These are phyloP conservation scores for Heliamphora exappendiculata DNA, from an alignment of 148 eudicot genomes.

Conservation along the genomic window DNA sequence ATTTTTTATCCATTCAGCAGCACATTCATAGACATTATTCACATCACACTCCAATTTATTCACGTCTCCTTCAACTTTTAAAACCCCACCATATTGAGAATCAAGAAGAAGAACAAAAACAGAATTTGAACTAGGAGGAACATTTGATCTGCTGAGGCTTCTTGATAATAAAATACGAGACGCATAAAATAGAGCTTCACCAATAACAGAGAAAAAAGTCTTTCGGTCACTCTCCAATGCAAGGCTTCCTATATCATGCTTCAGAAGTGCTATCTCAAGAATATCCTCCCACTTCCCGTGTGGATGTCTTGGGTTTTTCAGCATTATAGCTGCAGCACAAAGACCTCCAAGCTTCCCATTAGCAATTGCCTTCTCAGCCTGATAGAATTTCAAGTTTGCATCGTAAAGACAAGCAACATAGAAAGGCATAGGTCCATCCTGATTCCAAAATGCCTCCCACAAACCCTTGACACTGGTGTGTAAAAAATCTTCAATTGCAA, in stretches of 20 bases:
- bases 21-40: constrained; percentile 69
- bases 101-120: constrained; percentile 73
- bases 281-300: constrained; percentile 95
- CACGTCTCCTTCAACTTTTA: constrained; percentile 85
- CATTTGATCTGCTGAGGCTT: constrained; percentile 65
- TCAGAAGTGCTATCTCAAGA: constrained; percentile 66
- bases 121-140: constrained; percentile 47
- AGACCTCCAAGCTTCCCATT: constrained; percentile 70
- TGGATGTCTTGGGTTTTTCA: constrained; percentile 78
- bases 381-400: constrained; percentile 70
- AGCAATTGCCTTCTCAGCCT: constrained; percentile 77
- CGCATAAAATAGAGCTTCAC: constrained; percentile 78
- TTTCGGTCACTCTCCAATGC: constrained; percentile 37
- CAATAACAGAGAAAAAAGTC: constrained; percentile 47
- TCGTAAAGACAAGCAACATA: constrained; percentile 53
- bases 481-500: constrained; percentile 86
- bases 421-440: constrained; percentile 63
- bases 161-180: constrained; percentile 69
- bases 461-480: constrained; percentile 76
- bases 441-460: constrained; percentile 93
- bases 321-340: constrained; percentile 67
- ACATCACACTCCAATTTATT: constrained; percentile 58
- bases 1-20: constrained; percentile 65
- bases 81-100: constrained; percentile 72
- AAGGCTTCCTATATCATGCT: constrained; percentile 58